Evolutionary conservation across 2,329 filamentous ascomycete genomes (phyloP).

Genomic region (Talaromyces albobiverticillius): DNA sequence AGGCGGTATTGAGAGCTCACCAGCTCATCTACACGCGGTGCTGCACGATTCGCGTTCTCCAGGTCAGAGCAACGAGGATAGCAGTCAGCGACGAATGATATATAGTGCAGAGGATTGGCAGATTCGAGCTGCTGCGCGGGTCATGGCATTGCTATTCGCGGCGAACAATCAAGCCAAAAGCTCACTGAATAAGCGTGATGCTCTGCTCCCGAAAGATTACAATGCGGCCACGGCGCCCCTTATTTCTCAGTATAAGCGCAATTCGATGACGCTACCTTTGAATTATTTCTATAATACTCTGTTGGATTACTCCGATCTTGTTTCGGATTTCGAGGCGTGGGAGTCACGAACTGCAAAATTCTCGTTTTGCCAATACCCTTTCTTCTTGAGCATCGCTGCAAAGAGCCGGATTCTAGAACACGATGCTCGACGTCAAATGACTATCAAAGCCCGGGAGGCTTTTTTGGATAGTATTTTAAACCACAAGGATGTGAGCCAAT

Average conservation of each 20-base stretch:
- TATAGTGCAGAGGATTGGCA: constrained; percentile 86
- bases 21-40: constrained; percentile 72
- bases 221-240: constrained; percentile 5
- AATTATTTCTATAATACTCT: constrained; percentile 86
- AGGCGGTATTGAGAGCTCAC: constrained; percentile 54
- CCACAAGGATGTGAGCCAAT: constrained; percentile 69
- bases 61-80: constrained; percentile 8
- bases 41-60: constrained; percentile 36
- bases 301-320: constrained; percentile 80
- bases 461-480: constrained; percentile 88
- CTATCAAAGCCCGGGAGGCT: constrained; percentile 79
- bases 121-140: constrained; percentile 72
- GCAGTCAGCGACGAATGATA: constrained; percentile 48
- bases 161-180: constrained; percentile 62
- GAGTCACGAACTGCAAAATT: constrained; percentile 72
- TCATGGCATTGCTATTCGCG: constrained; percentile 76
- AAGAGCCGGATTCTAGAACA: constrained; percentile 89
- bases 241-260: not conserved
- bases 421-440: constrained; percentile 86
- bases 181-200: constrained; percentile 24
- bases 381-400: constrained; percentile 85
- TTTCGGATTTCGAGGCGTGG: constrained; percentile 85
- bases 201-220: constrained; percentile 13
- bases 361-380: constrained; percentile 88
- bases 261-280: constrained; percentile 65